Base-by-base conservation (phyloP, 2,329 filamentous ascomycete species). In the Dissoconium aciculare region DNA sequence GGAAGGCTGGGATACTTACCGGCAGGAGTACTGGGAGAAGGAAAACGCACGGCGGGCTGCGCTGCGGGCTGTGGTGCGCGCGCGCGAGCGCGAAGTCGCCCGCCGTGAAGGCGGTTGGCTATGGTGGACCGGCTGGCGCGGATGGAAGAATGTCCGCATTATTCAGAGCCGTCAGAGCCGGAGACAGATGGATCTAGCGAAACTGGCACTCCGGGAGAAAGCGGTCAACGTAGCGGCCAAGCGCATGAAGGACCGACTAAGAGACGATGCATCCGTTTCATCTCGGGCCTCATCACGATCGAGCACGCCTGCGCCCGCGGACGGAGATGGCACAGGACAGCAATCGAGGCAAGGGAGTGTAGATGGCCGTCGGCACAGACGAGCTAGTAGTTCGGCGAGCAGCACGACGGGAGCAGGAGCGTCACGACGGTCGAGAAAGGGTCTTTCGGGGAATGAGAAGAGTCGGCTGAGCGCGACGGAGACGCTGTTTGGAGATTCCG, bases 1-100 rank as follows among this genome's bases (percentile, higher is more conserved):
- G 12, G 85, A 95, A 54, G 92, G 93, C 42, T 98, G 89, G 89
- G 89, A 98, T 50, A 66, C 87, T 11, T 98, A 91, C 56, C 71
- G 89, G 31, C 75, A 78, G 17, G 85, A 94, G 37, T 98, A 94
- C 57, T 98, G 89, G 89, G 87, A 94, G 46, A 76, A 76, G 38
- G 89, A 98, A 55, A 98, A 98, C 50, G 83, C 92, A 54, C 75
- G 87, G 2, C 74, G 89, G 9, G 70, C 77, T 3, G 60, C 79
- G 34, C 62, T 94, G 14, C 69, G 82, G 13, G 59, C 66, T 26
- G 79, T 79, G 49, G 61, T 93, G 29, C 70, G 74, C 39, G 67
- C 73, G 30, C 68, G 71, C 17, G 75, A 85, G 44, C 66, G 68
- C 11, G 72, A 77, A 37, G 58, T 81, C 10, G 74, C 77, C n/a